Conservation (phyloP, 805 yeast species). For the Vanderwaltozyma yarrowii region DNA sequence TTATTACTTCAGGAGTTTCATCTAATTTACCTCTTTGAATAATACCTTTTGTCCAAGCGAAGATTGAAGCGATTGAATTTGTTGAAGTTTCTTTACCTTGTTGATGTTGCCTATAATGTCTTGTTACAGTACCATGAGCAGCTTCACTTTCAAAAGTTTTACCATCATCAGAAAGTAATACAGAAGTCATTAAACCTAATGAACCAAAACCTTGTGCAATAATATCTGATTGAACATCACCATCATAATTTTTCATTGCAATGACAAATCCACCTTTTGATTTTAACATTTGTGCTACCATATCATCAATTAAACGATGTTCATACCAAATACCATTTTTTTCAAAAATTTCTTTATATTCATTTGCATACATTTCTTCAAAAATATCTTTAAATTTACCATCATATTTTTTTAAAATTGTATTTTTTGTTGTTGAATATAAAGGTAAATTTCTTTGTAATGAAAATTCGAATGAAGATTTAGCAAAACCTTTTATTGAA, state of each 20-base stretch:
- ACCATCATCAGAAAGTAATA: constrained; percentile 94
- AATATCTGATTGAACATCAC: constrained; percentile 93
- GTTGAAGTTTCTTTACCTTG: constrained; percentile 96
- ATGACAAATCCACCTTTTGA: constrained; percentile 90
- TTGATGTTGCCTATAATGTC: constrained; percentile 94
- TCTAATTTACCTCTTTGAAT: constrained; percentile 89
- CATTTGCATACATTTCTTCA: constrained; percentile 62
- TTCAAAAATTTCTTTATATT: constrained; percentile 66
- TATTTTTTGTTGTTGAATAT: constrained; percentile 87
- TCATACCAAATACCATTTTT: constrained; percentile 85
- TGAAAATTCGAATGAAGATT: constrained; percentile 83
- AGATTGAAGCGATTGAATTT: constrained; percentile 93
- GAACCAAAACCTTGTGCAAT: constrained; percentile 99
- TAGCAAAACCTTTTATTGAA: constrained; percentile 86
- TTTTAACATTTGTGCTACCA: constrained; percentile 98
- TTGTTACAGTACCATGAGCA: constrained; percentile 98
- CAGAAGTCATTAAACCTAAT: constrained; percentile 93
- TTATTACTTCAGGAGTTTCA: constrained; percentile 70
- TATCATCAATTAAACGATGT: constrained; percentile 92
- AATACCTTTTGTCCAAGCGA: constrained; percentile 93
- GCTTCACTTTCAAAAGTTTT: constrained; percentile 94
- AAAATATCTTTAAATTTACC: constrained; percentile 93
- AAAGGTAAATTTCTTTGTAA: constrained; percentile 66
- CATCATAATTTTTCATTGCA: constrained; percentile 96
- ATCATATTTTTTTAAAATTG: constrained; percentile 87